Conservation (phyloP, 2,329 filamentous ascomycete species). For the Dothistroma pini region DNA sequence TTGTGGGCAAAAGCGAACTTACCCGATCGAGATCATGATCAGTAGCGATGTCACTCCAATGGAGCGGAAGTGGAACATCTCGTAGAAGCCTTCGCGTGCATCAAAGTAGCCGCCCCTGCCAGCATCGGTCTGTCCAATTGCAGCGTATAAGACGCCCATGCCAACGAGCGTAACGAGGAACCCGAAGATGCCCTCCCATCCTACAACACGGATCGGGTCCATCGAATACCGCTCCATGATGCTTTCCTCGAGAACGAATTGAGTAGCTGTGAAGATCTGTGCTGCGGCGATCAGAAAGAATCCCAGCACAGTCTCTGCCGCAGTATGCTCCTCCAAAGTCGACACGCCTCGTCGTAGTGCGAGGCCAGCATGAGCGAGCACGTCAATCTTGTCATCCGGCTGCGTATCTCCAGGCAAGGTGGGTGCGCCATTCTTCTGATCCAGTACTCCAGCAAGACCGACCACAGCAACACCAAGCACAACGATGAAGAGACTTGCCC, state of each 20-base stretch:
- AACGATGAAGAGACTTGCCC: conserved; percentile 82
- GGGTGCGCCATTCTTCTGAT: conserved; percentile 55
- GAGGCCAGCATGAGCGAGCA: conserved; percentile 16
- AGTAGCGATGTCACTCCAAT: conserved; percentile 75
- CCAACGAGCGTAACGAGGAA: conserved; percentile 72
- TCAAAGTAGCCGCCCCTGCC: conserved; percentile 86
- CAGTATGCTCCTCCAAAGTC: conserved; percentile 46
- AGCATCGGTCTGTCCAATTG: conserved; percentile 68
- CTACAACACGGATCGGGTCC: conserved; percentile 86
- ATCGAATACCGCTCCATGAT: conserved; percentile 76
- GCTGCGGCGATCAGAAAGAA: conserved; percentile 88
- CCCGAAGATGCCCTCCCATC: conserved; percentile 94
- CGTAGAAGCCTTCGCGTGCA: conserved; percentile 75
- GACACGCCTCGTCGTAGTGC: conserved; percentile 36
- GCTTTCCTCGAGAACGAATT: conserved; percentile 95
- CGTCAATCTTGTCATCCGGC: conserved; percentile 26
- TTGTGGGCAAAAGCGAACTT: conserved; percentile 39
- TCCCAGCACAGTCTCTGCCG: conserved; percentile 71
- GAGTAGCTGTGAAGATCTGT: conserved; percentile 93
- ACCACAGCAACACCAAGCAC: conserved; percentile 85
- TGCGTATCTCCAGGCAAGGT: conserved; percentile 29
- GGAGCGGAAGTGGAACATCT: conserved; percentile 68
- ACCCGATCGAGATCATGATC: conserved; percentile 99
- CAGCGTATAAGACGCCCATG: conserved; percentile 76
- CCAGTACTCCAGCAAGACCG: conserved; percentile 81